Base-by-base conservation (phyloP, 2,329 filamentous ascomycete genomes). In the Sphaerulina populicola region DNA sequence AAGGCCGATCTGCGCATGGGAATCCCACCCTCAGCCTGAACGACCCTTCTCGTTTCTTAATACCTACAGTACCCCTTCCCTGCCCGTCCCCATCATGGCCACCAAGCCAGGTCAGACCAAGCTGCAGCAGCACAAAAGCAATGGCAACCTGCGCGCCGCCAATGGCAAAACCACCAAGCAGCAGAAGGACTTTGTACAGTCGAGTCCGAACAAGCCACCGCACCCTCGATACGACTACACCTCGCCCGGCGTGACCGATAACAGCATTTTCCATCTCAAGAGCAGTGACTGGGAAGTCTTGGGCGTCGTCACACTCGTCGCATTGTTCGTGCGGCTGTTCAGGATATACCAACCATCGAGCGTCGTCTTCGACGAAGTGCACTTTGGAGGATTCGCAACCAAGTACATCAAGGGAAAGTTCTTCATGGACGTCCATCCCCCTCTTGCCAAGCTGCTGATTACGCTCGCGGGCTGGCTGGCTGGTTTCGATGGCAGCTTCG, bases 391-490 rank as follows among this genome's bases (percentile, higher is more conserved):
- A 44, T 98, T 98, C 68, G 93, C 93, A 59, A 88, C 86, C 63
- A 98, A 98, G 72, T 98, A 98, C 71, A 97, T 98, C 78, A 97
- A 98, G 77, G 93, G 93, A 66, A 85, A 79, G 69, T 98, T 98
- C 79, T 98, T 98, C 72, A 98, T 98, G 93, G 93, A 98, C 68
- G 93, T 98, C n/a, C 93, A 98, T 68, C 93, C 93, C 30, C 93
- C 93, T 41, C 78, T 98, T 54, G 93, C 93, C 60, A 98, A 98
- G 76, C 81, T 98, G 68, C 82, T 98, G 61, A 91, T 98, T 64
- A 94, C 93, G 47, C 80, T 98, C 54, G 89, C 90, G 57, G 93
- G 91, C 62, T 98, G 86, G 83, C 72, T 96, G 57, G 93, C 90
- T 63, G 93, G 93, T 48, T 98, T 97, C 69, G 81, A 96, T 66